Evolutionary conservation across 176 grass and related monocot genomes (phyloP), one percentile per base, ranked within the genome.

Genomic region (Oryza punctata): DNA sequence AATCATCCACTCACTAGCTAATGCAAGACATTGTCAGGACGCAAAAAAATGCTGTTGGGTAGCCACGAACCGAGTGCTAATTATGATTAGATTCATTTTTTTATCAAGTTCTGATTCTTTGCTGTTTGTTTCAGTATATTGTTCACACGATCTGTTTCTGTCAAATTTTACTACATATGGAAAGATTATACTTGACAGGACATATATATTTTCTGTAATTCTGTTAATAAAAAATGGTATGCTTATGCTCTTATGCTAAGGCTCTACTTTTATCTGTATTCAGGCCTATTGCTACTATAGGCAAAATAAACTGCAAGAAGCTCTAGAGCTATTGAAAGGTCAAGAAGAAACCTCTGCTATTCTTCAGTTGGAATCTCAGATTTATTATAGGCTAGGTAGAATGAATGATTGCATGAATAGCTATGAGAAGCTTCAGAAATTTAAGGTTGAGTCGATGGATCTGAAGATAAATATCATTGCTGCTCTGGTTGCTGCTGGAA

Each of bases 261-360:
- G 71, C 26, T 6, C 1, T 77, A 66, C 25, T 69, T 80, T 70
- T 77, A 21, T 79, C 3, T 79, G 21, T 65, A 69, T 85, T 84
- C 81, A 99, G 97, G 93, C 91, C 77, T 96, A 96, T 83, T 99
- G 93, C 85, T 91, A 89, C 79, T 96, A 99, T n/a, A 92, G 91
- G 81, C 91, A 96, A 85, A 99, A 99, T 68, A 94, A 96, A 87
- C 46, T 99, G 73, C 85, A 90, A 74, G 97, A 96, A 83, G 97
- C 97, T 25, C 74, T 99, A 13, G 84, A 92, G 21, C 72, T 81
- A 32, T 78, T 99, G 84, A 85, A 76, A 70, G 72, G 87, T 6
- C 91, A 89, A 85, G 93, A 93, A 80, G 88, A 84, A 86, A 88
- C 84, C 43, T 40, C 78, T 76, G 85, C 78, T 87, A 46, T 94